Base-by-base conservation (phyloP, 2,329 filamentous ascomycete genomes). In the Aureobasidium musti region DNA sequence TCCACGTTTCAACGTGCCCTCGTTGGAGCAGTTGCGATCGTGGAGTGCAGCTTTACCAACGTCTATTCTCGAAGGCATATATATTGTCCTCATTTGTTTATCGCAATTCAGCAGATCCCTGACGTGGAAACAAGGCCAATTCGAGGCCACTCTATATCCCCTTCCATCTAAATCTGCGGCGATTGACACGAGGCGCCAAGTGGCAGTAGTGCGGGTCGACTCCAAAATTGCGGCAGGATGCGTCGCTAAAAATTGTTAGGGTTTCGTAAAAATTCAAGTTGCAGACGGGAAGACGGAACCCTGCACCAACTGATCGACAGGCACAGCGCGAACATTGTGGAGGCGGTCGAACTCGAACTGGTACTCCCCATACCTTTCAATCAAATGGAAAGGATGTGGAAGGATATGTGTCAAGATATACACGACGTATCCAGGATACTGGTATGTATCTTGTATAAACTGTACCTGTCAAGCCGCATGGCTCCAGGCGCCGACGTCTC, bases 151-250 rank as follows among this genome's bases (percentile, higher is more conserved):
- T 59, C 39, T 56, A 45, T 21, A 17, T 59, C 19, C 17, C 43
- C 41, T 61, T 45, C 57, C 41, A 61, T 53, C 23, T 30, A 14
- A 43, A 63, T 63, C 26, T 47, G 60, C 33, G 60, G 45, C 60
- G 60, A 63, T 30, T 33, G 26, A 63, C 35, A 63, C 60, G 60
- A 63, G 49, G 35, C 47, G 60, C 60, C 60, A 63, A 63, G 57
- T 33, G 35, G 33, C 7, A 35, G 33, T 35, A 63, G 30, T 37
- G 59, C 59, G 59, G 60, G 43, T 41, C 60, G 10, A 30, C 45
- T 61, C 57, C 60, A 63, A 63, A 63, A 41, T 53, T 63, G 53
- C 43, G 43, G 57, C 57, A 61, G 23, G 47, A 23, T 53, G 47
- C 45, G 43, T 53, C 60, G 60, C 60, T 63, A 52, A 63, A 63